Evolutionary conservation across 2,329 filamentous ascomycete species (phyloP).

Genomic region (Aspergillus piperis): DNA sequence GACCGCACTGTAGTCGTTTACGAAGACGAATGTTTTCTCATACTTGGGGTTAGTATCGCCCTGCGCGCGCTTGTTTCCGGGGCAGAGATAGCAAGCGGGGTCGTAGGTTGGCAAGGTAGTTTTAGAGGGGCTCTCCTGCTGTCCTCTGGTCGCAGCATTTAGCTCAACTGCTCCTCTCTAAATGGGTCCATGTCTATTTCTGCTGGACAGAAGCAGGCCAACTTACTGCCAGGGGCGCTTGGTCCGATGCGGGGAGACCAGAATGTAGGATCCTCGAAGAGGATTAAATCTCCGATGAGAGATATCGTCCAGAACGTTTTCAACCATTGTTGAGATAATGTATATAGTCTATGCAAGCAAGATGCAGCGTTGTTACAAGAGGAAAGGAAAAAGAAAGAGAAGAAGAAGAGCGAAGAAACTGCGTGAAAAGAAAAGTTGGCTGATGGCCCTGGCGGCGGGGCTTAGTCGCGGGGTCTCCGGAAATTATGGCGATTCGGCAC

Average conservation of each 20-base stretch:
- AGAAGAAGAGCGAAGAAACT: constrained; percentile 9
- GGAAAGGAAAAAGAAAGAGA: neutral
- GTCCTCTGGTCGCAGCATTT: constrained; percentile 58
- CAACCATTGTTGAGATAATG: constrained; percentile 58
- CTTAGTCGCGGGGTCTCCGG: constrained; percentile 2
- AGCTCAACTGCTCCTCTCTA: neutral
- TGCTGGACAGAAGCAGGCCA: neutral
- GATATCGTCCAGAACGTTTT: constrained; percentile 86
- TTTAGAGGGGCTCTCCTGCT: constrained; percentile 71
- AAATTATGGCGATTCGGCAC: neutral
- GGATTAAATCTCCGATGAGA: constrained; percentile 94
- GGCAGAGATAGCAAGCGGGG: constrained; percentile 90
- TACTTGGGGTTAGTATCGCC: constrained; percentile 87
- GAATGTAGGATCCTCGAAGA: constrained; percentile 83
- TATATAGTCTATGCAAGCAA: neutral
- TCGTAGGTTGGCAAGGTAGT: constrained; percentile 78
- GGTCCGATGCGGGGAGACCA: constrained; percentile 93
- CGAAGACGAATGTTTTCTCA: constrained; percentile 84
- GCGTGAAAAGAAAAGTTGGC: constrained; percentile 2
- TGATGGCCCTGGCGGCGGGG: neutral
- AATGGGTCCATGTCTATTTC: neutral
- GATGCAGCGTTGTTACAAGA: neutral
- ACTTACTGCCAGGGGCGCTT: constrained; percentile 97
- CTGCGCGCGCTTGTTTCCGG: constrained; percentile 82
- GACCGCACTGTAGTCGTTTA: constrained; percentile 97